Evolutionary conservation across 2,329 filamentous ascomycete species (phyloP).

Genomic region (Botrytis elliptica): DNA sequence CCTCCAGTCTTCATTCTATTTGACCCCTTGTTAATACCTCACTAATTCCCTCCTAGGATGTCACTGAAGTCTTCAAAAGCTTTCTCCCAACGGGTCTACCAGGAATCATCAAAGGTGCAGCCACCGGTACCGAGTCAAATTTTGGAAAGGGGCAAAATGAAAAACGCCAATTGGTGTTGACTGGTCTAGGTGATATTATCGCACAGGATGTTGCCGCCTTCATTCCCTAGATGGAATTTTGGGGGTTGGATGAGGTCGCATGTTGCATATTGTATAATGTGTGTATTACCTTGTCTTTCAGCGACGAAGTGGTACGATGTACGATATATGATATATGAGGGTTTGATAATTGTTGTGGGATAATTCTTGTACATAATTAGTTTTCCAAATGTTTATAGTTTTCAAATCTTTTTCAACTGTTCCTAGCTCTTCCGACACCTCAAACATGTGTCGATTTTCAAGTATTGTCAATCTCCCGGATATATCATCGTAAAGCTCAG

Average conservation of each 20-base stretch:
- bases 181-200: background rate
- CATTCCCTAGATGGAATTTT: background rate
- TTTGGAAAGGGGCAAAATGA: background rate
- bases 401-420: background rate
- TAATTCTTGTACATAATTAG: background rate
- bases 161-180: constrained; percentile 1
- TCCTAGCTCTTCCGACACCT: background rate
- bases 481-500: background rate
- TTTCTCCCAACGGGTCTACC: background rate
- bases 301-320: background rate
- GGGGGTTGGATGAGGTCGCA: background rate
- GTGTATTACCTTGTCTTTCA: background rate
- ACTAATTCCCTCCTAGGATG: too few species aligned
- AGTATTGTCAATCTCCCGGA: background rate
- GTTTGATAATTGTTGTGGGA: background rate
- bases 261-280: background rate
- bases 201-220: background rate
- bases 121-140: background rate
- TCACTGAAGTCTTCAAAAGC: background rate
- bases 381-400: background rate
- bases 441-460: background rate
- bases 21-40: background rate
- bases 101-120: background rate
- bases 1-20: background rate
- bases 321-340: background rate